Evolutionary conservation across 305 asterid species (phyloP).

Genomic region (Fraxinus sp.): DNA sequence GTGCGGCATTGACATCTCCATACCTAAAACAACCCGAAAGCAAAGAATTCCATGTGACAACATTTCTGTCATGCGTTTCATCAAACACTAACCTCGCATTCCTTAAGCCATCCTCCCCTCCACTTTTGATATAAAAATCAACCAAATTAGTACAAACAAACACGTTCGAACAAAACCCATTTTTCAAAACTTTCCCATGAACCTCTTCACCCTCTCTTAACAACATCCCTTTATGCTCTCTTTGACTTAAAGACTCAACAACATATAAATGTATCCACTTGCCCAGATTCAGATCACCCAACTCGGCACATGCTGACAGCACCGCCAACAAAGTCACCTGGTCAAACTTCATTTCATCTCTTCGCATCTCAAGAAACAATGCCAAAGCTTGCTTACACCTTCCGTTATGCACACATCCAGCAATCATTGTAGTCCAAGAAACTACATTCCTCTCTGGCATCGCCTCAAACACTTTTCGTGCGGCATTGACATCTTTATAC

Average conservation of each 20-base stretch:
- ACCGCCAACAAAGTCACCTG: constrained; percentile 65
- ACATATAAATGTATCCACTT: constrained; percentile 60
- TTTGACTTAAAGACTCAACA: constrained; percentile 27
- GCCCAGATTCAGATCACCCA: constrained; percentile 64
- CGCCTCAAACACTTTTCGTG: constrained; percentile 38
- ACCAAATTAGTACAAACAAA: constrained; percentile 65
- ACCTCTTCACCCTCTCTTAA: constrained; percentile 60
- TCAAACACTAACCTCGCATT: constrained; percentile 53
- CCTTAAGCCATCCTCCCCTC: constrained; percentile 33
- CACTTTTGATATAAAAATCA: constrained; percentile 51
- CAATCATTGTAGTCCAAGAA: constrained; percentile 83
- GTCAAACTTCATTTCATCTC: constrained; percentile 50
- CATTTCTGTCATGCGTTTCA: constrained; percentile 58
- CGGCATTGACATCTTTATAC: constrained; percentile 48
- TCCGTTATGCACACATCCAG: constrained; percentile 57
- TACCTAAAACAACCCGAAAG: constrained; percentile 51
- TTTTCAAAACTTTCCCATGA: constrained; percentile 62
- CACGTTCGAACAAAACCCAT: constrained; percentile 52
- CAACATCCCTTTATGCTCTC: constrained; percentile 44
- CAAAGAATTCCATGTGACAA: constrained; percentile 75
- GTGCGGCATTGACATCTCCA: constrained; percentile 51
- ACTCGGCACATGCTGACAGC: constrained; percentile 71
- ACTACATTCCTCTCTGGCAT: constrained; percentile 66
- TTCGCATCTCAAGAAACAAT: constrained; percentile 50
- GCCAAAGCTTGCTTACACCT: constrained; percentile 55